Conservation (phyloP, 2,329 filamentous ascomycete genomes). For the Phyllosticta ampelicida region DNA sequence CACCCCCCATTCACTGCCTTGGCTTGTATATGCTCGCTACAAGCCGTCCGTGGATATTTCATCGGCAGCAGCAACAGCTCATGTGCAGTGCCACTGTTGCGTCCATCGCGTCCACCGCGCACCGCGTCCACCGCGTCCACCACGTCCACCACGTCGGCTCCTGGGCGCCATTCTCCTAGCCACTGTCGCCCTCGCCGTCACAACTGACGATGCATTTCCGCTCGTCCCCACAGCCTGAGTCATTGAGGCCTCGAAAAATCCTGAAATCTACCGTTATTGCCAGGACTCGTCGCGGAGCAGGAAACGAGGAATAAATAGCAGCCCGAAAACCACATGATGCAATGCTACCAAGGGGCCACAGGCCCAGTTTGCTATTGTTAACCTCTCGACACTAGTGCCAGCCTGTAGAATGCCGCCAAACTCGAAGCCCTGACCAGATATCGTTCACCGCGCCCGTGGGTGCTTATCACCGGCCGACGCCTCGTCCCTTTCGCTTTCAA, state of each 20-base stretch:
- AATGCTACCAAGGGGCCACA: not conserved
- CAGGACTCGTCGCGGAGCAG: not conserved
- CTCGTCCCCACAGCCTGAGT: not conserved
- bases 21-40: too few species aligned
- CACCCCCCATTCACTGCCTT: too few species aligned
- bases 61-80: too few species aligned
- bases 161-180: not conserved
- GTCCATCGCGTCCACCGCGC: too few species aligned
- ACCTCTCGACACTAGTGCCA: not conserved
- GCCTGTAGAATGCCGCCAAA: not conserved
- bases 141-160: too few species aligned
- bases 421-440: not conserved
- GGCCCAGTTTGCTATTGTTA: not conserved
- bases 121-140: too few species aligned
- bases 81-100: too few species aligned
- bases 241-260: not conserved
- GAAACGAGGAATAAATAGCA: not conserved
- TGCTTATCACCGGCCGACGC: not conserved
- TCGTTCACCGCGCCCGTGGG: not conserved
- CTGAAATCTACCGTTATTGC: not conserved
- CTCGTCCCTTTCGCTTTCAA: not conserved
- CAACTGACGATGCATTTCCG: not conserved
- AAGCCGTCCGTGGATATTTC: too few species aligned
- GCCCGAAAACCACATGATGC: not conserved
- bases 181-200: too few species aligned